phyloP scores from a whole-genome alignment of 805 yeast species.

The Candida sakaeoensis region DNA sequence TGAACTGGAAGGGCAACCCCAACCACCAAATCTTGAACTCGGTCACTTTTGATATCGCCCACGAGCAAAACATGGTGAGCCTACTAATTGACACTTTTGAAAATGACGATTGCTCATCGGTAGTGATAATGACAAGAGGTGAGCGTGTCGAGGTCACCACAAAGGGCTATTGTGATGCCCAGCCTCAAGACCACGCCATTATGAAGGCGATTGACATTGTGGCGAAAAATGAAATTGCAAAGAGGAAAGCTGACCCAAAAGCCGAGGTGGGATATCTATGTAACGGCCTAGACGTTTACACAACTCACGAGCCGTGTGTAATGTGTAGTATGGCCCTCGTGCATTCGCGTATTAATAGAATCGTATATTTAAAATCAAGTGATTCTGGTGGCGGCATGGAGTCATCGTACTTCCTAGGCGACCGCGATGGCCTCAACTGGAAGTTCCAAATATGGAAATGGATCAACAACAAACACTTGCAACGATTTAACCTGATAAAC shows the following conservation, averaged over 20 bases:
- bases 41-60: conserved; percentile 44
- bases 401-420: conserved; percentile 70
- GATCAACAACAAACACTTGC: conserved; percentile 39
- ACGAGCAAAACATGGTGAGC: conserved; percentile 29
- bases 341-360: conserved; percentile 76
- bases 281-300: conserved; percentile 69
- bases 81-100: conserved; percentile 10
- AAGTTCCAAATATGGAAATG: conserved; percentile 80
- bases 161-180: conserved; percentile 12
- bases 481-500: not conserved
- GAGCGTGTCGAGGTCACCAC: not conserved
- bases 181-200: conserved; percentile 69
- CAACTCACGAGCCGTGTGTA: conserved; percentile 93
- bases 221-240: conserved; percentile 49
- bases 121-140: conserved; percentile 7
- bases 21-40: conserved; percentile 64
- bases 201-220: conserved; percentile 67
- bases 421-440: conserved; percentile 75
- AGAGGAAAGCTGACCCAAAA: conserved; percentile 23
- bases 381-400: conserved; percentile 54
- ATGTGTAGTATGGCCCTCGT: conserved; percentile 97
- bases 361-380: conserved; percentile 52
- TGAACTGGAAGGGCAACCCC: conserved; percentile 92
- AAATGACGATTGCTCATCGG: not conserved
- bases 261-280: conserved; percentile 56